These are phyloP conservation scores for Rhodofomes roseus DNA, from an alignment of 1,284 basidiomycete genomes.

Conservation along the genomic window DNA sequence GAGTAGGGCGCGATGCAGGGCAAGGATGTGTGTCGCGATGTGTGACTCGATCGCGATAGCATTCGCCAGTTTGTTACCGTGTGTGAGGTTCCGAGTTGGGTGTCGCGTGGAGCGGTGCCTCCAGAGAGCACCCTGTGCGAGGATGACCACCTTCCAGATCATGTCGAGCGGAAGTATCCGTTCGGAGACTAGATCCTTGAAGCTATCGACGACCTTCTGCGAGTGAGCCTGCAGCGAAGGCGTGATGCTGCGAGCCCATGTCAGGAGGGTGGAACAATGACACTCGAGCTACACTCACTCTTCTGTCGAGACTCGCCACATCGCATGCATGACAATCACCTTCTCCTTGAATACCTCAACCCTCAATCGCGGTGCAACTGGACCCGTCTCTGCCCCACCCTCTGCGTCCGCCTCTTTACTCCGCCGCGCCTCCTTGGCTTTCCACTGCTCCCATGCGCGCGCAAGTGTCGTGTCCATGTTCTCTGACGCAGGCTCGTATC, in stretches of 20 bases:
- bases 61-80: slow-evolving; percentile 25
- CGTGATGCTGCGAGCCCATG: neutral
- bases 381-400: slow-evolving; percentile 27
- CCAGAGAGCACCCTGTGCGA: slow-evolving; percentile 79
- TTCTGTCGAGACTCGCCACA: slow-evolving; percentile 59
- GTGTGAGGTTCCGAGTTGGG: slow-evolving; percentile 17
- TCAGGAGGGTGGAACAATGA: neutral
- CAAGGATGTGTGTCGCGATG: slow-evolving; percentile 72
- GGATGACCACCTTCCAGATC: slow-evolving; percentile 73
- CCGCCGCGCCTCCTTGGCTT: slow-evolving; percentile 30
- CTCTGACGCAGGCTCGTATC: slow-evolving; percentile 85
- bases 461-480: slow-evolving; percentile 77
- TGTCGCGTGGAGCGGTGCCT: slow-evolving; percentile 59
- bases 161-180: slow-evolving; percentile 74
- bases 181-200: slow-evolving; percentile 56
- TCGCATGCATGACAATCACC: slow-evolving; percentile 66
- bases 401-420: slow-evolving; percentile 36
- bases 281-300: slow-evolving; percentile 43
- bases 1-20: slow-evolving; percentile 64
- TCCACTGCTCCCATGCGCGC: slow-evolving; percentile 63
- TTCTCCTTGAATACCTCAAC: slow-evolving; percentile 69
- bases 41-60: slow-evolving; percentile 54
- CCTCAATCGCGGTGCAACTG: slow-evolving; percentile 37
- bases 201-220: slow-evolving; percentile 47
- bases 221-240: slow-evolving; percentile 2